Conservation (phyloP, 495 filamentous ascomycete species). For the Choiromyces venosus region DNA sequence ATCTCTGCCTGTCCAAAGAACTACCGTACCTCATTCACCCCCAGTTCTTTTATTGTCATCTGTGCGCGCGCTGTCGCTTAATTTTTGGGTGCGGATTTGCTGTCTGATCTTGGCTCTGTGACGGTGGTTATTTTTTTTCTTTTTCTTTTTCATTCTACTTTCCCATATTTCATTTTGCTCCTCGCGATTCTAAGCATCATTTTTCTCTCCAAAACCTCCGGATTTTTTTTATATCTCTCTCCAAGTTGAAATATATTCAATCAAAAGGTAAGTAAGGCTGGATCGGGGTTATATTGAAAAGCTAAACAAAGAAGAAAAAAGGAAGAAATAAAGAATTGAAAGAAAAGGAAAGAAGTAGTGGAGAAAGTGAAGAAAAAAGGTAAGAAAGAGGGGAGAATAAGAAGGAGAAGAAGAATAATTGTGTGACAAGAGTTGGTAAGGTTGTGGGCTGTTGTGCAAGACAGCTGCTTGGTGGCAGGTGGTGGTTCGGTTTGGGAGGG, state of each 20-base stretch:
- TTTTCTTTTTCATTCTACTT: not conserved
- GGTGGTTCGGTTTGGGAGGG: not conserved
- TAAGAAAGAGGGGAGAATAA: not conserved
- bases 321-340: constrained; percentile 6
- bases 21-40: not conserved
- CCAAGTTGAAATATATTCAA: not conserved
- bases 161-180: not conserved
- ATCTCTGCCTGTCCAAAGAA: not conserved
- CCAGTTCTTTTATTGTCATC: not conserved
- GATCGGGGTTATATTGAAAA: not conserved
- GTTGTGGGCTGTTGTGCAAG: not conserved
- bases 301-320: not conserved
- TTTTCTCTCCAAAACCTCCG: not conserved
- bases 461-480: not conserved
- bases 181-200: not conserved
- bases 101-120: constrained; percentile 2
- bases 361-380: not conserved
- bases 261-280: not conserved
- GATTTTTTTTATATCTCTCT: not conserved
- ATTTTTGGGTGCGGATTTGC: constrained; percentile 4
- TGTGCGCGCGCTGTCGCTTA: constrained; percentile 1
- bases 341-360: constrained; percentile 9
- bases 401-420: not conserved
- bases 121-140: constrained; percentile 6
- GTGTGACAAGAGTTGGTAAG: not conserved